Evolutionary conservation across 192 early-diverging fungal genomes (phyloP), one percentile per base, ranked within the genome.

Genomic region (Mortierella alpina): DNA sequence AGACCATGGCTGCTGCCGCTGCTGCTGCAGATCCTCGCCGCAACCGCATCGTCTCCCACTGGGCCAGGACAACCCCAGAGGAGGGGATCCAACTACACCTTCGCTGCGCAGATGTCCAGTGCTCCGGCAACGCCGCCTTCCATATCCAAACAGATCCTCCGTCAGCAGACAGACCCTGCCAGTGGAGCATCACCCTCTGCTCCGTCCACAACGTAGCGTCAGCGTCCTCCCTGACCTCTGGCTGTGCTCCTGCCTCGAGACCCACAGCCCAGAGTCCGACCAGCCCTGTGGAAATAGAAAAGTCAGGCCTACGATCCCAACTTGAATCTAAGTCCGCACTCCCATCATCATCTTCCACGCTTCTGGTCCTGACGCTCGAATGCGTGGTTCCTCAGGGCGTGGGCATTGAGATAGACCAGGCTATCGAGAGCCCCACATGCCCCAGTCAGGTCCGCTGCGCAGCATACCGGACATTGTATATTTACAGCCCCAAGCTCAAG

Each of bases 81-180:
- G 74, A 76, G 58, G 74, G 74, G 14, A 69, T 76, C 62, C 74
- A 76, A n/a, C 22, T 68, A 18, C 62, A 69, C 54, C 69, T 76
- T 17, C 68, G 45, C 12, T 42, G 53, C 0, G 45, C 31, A 11
- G 74, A 76, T 17, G 42, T 63, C 11, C 47, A 55, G 15, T 59
- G 18, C 1, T 8, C 11, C 8, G 18, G 55, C 2, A 10, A n/a
- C 2, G 14, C 13, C 14, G 73, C 66, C 20, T 46, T 64, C 3
- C 59, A 58, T 5, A 54, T 76, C 17, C 51, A 50, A 9, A 76
- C 74, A 42, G 50, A 68, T 2, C 54, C 66, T 51, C 61, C 67
- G 14, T 58, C 54, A 22, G 9, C 41, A 14, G 74, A 76, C n/a
- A 42, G 66, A 44, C 66, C 74, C 7, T 69, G 66, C 17, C 66